phyloP scores from a whole-genome alignment of 148 eudicot species.

The Camellia lanceoleosa region DNA sequence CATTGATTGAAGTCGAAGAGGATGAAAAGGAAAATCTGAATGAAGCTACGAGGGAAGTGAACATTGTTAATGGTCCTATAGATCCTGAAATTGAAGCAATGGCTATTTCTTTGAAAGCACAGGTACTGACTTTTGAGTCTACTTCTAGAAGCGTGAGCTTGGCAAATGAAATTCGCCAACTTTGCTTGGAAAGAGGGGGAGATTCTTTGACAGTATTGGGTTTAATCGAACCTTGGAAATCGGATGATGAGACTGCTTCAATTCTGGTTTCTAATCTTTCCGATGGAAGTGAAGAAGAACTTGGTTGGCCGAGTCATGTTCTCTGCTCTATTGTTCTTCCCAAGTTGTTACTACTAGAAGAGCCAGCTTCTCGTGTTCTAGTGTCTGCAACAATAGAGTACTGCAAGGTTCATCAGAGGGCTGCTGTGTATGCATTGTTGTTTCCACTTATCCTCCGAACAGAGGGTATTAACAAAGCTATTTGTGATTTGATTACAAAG shows the following conservation, averaged over 20 bases:
- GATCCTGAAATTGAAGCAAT: slow-evolving; percentile 29
- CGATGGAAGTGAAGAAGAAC: slow-evolving; percentile 26
- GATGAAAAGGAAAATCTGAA: slow-evolving; percentile 12
- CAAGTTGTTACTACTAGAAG: slow-evolving; percentile 43
- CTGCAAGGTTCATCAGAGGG: slow-evolving; percentile 51
- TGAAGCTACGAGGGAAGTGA: slow-evolving; percentile 2
- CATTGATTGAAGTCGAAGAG: slow-evolving; percentile 20
- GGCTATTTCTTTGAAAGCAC: slow-evolving; percentile 26
- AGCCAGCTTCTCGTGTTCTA: slow-evolving; percentile 47
- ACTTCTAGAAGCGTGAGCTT: slow-evolving; percentile 24
- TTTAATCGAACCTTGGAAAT: slow-evolving; percentile 52
- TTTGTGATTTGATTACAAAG: slow-evolving; percentile 42
- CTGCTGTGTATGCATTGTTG: slow-evolving; percentile 44
- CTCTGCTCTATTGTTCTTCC: slow-evolving; percentile 53
- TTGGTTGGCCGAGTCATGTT: slow-evolving; percentile 45
- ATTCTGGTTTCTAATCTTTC: slow-evolving; percentile 34
- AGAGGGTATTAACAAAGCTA: slow-evolving; percentile 40
- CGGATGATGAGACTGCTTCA: slow-evolving; percentile 47
- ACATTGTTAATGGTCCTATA: slow-evolving; percentile 12
- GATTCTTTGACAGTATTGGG: slow-evolving; percentile 33
- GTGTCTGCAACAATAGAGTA: slow-evolving; percentile 38
- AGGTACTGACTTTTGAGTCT: slow-evolving; percentile 25
- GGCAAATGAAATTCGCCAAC: slow-evolving; percentile 40
- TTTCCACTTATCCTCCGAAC: slow-evolving; percentile 38
- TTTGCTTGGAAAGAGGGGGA: slow-evolving; percentile 21